Conservation (phyloP, 73 alveolate species). For the Tetrahymena borealis region DNA sequence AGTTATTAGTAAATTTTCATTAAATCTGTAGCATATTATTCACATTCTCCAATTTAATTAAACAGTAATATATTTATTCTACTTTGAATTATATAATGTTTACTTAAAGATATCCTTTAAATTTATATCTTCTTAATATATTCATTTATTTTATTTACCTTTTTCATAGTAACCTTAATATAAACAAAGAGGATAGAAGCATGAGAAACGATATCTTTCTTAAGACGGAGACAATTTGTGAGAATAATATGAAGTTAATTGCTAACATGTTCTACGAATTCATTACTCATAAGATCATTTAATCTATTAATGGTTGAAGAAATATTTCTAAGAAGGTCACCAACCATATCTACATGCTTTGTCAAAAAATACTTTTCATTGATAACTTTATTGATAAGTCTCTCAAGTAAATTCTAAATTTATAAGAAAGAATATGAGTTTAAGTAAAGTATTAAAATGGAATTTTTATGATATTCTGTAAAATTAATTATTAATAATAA, state of each 20-base stretch:
- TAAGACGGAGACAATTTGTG: not conserved
- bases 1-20: not conserved
- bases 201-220: not conserved
- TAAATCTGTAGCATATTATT: not conserved
- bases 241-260: not conserved
- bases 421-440: not conserved
- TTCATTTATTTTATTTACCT: not conserved
- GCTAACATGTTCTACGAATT: not conserved
- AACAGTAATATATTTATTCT: not conserved
- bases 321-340: not conserved
- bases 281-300: not conserved
- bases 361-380: not conserved
- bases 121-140: no score
- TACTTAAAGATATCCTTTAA: not conserved
- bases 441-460: not conserved
- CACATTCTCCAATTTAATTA: not conserved
- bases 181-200: not conserved
- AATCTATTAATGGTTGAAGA: not conserved
- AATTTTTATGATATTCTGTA: not conserved
- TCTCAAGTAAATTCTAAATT: not conserved
- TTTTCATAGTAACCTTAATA: not conserved
- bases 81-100: not conserved
- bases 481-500: not conserved
- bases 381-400: not conserved
- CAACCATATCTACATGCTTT: not conserved